Base-by-base conservation (phyloP, 306 rosid species). In the Pterocarpus macrocarpus region DNA sequence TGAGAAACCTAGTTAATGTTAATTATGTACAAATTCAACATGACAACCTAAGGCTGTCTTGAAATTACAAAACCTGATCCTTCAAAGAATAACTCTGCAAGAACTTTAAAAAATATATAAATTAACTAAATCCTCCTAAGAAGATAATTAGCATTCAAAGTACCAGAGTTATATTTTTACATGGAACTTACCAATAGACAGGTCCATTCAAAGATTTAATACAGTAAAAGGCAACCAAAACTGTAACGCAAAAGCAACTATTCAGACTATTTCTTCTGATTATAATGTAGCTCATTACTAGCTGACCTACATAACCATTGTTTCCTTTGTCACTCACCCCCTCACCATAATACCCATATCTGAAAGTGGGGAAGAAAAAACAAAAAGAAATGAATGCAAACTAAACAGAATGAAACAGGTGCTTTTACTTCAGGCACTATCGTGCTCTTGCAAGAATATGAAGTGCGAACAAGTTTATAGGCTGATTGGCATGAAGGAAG, bases 391-490 rank as follows among this genome's bases (percentile, higher is more conserved):
- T 4, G n/a, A 33, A 43, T 43, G 73, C 73, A 10, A 68, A 68
- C 38, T 68, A 28, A 10, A 50, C 5, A 69, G 39, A 70, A 32
- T 36, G 56, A 41, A 57, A 45, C 15, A 5, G 5, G 67, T 16
- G 61, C 0, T 5, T 45, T 62, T 47, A 70, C 59, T 13, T n/a
- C 7, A 9, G n/a, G 45, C 59, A n/a, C 12, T 32, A 75, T 28
- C 39, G 38, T 50, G 30, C 8, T 63, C 49, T 36, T 45, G 63
- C 44, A 76, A 63, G 62, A 64, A 64, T 76, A 76, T 34, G 38
- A 44, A 16, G 64, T 35, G 52, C 36, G n/a, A 64, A 35, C 38
- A 76, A 47, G 52, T 3, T 76, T 14, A 64, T 64, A 6, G 36
- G 35, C 50, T 8, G 13, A 36, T 22, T 13, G 73, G 41, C 50